A percentile compares a stretch with the other conserved stretches of the same genome.
Evolutionary conservation across 352 stramenopile species (phyloP).

Genomic region (Pythium rishiriense): DNA sequence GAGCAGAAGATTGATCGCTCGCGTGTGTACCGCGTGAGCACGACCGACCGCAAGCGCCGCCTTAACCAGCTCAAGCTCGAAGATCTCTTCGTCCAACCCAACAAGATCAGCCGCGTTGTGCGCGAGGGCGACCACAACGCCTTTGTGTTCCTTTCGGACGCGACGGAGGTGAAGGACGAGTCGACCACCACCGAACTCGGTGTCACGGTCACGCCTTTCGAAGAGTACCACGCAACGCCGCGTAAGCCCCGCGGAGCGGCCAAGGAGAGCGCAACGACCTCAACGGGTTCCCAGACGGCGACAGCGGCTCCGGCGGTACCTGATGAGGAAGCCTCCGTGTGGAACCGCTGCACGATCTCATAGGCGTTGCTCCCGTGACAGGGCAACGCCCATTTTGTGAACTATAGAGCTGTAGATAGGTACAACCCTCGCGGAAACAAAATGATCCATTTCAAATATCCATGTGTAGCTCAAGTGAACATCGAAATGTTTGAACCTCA

Average conservation of each 20-base stretch:
- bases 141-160: slow-evolving; percentile 40
- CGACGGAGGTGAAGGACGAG: slow-evolving; percentile 34
- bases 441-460: background rate
- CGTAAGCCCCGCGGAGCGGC: slow-evolving; percentile 24
- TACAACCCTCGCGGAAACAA: slow-evolving; percentile 2
- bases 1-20: slow-evolving; percentile 66
- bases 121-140: slow-evolving; percentile 63
- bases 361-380: slow-evolving; percentile 32
- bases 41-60: slow-evolving; percentile 49
- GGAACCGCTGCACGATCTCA: slow-evolving; percentile 63
- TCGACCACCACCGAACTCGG: slow-evolving; percentile 31
- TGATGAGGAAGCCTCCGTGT: slow-evolving; percentile 33
- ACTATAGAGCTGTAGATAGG: slow-evolving; percentile 10
- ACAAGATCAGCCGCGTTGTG: slow-evolving; percentile 66
- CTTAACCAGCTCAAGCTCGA: slow-evolving; percentile 68
- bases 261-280: slow-evolving; percentile 8
- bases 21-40: slow-evolving; percentile 64
- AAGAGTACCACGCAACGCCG: slow-evolving; percentile 40
- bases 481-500: too few species aligned
- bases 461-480: too few species aligned
- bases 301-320: background rate
- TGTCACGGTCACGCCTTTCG: slow-evolving; percentile 54
- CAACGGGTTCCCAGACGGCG: slow-evolving; percentile 17
- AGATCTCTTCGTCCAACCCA: slow-evolving; percentile 52
- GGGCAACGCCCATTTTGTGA: slow-evolving; percentile 12